These are phyloP conservation scores for Malassezia globosa DNA, from an alignment of 1,284 basidiomycete species.

Conservation along the genomic window DNA sequence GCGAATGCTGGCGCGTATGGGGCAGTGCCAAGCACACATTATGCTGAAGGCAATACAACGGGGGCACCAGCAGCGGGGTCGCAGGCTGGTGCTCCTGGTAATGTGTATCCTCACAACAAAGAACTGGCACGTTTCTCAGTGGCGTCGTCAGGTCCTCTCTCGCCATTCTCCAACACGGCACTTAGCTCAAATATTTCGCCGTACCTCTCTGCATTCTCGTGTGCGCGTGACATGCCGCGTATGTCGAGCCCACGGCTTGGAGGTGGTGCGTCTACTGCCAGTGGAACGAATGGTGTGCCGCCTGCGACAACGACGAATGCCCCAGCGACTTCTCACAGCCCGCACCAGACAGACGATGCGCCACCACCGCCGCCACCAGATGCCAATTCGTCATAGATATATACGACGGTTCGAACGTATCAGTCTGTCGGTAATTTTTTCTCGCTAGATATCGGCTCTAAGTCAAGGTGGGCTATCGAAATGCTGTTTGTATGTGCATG, in stretches of 20 bases:
- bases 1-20: conserved; percentile 2
- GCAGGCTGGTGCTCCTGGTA: neutral
- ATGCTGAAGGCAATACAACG: neutral
- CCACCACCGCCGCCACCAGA: too few relatives aligned
- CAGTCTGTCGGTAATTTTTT: too few relatives aligned
- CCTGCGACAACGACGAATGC: neutral
- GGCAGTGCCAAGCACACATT: too few relatives aligned
- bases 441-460: too few relatives aligned
- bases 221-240: conserved; percentile 41
- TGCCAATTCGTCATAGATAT: too few relatives aligned
- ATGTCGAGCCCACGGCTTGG: conserved; percentile 33
- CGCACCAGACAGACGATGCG: neutral
- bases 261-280: conserved; percentile 15
- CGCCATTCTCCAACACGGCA: conserved; percentile 42
- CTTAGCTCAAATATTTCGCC: conserved; percentile 41
- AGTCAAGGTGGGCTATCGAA: too few relatives aligned
- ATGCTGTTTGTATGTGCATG: too few relatives aligned
- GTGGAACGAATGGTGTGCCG: neutral
- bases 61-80: too few relatives aligned
- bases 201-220: conserved; percentile 44
- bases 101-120: conserved; percentile 15
- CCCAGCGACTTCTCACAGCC: neutral
- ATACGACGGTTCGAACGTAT: too few relatives aligned
- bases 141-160: conserved; percentile 30
- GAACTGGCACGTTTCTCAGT: conserved; percentile 39